Conservation (phyloP, 1,139 yeast genomes). For the Schizosaccharomyces versatilis region DNA sequence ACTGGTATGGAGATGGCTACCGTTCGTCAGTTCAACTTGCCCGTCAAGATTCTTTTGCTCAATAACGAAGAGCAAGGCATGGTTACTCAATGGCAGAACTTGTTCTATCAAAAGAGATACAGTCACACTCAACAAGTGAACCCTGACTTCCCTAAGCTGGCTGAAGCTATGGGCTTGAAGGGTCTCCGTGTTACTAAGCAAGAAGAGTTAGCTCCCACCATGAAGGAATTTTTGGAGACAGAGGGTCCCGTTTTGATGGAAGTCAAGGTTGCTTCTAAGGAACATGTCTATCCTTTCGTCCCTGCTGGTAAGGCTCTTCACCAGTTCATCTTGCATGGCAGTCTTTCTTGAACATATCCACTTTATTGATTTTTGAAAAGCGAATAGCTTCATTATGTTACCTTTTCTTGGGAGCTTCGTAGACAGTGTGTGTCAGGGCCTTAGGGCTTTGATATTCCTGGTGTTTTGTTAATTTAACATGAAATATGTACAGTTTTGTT, state of each 20-base stretch:
- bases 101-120: slow-evolving; percentile 88
- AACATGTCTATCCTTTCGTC: slow-evolving; percentile 95
- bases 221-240: slow-evolving; percentile 52
- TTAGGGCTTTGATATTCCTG: too few species aligned
- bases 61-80: slow-evolving; percentile 98
- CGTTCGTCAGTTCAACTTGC: slow-evolving; percentile 83
- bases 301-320: slow-evolving; percentile 90
- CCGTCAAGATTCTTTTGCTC: slow-evolving; percentile 67
- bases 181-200: slow-evolving; percentile 55
- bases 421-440: too few species aligned
- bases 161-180: slow-evolving; percentile 80
- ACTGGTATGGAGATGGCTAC: slow-evolving; percentile 78
- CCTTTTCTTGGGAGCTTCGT: too few species aligned
- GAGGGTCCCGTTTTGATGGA: slow-evolving; percentile 76
- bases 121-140: slow-evolving; percentile 77
- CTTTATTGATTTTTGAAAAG: not conserved
- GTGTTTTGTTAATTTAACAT: too few species aligned
- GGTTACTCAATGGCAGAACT: slow-evolving; percentile 98
- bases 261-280: slow-evolving; percentile 82
- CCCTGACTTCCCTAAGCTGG: slow-evolving; percentile 78
- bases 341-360: not conserved
- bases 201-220: slow-evolving; percentile 38
- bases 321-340: slow-evolving; percentile 53
- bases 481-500: too few species aligned
- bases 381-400: not conserved